Percentiles rank a stretch among this genome's conserved stretches.
Conservation (phyloP, 2,329 filamentous ascomycete species). For the Aureobasidium melanogenum region DNA sequence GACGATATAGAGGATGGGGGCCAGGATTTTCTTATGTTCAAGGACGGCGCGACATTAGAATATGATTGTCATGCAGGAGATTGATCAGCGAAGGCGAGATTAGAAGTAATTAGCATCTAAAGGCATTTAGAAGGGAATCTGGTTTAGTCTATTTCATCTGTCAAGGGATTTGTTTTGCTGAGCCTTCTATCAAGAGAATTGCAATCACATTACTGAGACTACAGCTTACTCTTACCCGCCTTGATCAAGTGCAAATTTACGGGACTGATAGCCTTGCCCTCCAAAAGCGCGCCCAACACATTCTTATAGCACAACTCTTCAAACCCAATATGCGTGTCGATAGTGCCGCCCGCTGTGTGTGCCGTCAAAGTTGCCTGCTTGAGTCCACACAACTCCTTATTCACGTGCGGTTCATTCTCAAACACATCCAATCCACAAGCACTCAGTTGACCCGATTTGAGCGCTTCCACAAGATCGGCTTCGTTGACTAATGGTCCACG, state of each 20-base stretch:
- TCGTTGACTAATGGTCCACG: constrained; percentile 58
- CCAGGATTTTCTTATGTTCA: too few relatives aligned
- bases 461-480: constrained; percentile 50
- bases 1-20: too few relatives aligned
- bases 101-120: too few relatives aligned
- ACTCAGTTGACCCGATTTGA: constrained; percentile 43
- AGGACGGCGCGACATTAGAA: too few relatives aligned
- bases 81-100: too few relatives aligned
- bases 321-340: constrained; percentile 34
- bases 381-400: constrained; percentile 34
- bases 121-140: too few relatives aligned
- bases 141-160: too few relatives aligned
- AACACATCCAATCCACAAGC: constrained; percentile 55
- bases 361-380: constrained; percentile 32
- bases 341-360: constrained; percentile 31
- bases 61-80: too few relatives aligned
- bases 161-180: too few relatives aligned
- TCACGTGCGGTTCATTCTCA: constrained; percentile 46
- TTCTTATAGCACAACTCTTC: constrained; percentile 32
- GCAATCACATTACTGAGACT: not conserved
- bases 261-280: constrained; percentile 3
- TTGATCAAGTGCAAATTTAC: constrained; percentile 7
- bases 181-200: too few relatives aligned
- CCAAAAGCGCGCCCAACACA: constrained; percentile 17
- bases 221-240: constrained; percentile 5